Percentiles rank a stretch among this genome's conserved stretches.
Conservation (phyloP, 176 grass and related monocot genomes). For the Juncus inflexus region DNA sequence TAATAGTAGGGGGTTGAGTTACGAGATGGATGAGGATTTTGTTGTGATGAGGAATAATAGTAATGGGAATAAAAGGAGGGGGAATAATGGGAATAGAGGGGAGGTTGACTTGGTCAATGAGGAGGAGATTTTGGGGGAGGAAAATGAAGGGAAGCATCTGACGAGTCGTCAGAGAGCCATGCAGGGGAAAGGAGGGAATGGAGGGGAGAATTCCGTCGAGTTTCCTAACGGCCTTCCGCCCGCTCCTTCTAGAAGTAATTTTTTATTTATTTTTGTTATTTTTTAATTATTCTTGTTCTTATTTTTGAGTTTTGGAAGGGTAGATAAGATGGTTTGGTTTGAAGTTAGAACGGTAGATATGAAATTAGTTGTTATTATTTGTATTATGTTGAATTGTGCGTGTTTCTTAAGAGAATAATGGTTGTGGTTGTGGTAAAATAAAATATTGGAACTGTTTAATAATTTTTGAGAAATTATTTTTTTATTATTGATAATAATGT, state of each 20-base stretch:
- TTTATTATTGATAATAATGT: too few species aligned
- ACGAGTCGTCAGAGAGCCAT: conserved; percentile 85
- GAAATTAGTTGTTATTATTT: conserved; percentile 15
- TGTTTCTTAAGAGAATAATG: too few species aligned
- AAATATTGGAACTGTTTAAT: too few species aligned
- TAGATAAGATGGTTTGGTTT: too few species aligned
- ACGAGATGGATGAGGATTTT: conserved; percentile 83
- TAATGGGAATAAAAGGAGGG: conserved; percentile 27
- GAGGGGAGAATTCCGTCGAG: conserved; percentile 68
- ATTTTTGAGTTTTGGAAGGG: neutral
- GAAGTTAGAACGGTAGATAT: neutral
- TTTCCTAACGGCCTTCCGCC: conserved; percentile 84
- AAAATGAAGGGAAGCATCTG: conserved; percentile 56
- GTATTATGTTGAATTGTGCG: neutral
- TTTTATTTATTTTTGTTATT: neutral
- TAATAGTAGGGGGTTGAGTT: conserved; percentile 30
- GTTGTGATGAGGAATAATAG: conserved; percentile 21
- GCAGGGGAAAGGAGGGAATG: conserved; percentile 71
- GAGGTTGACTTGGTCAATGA: conserved; percentile 36
- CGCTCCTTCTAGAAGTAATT: conserved; percentile 87
- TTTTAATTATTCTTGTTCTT: neutral
- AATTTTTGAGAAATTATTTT: too few species aligned
- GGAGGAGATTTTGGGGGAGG: conserved; percentile 68
- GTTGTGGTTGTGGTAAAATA: too few species aligned
- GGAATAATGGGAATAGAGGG: conserved; percentile 37